Conservation (phyloP, 306 rosid species). For the Castanea mollissima region DNA sequence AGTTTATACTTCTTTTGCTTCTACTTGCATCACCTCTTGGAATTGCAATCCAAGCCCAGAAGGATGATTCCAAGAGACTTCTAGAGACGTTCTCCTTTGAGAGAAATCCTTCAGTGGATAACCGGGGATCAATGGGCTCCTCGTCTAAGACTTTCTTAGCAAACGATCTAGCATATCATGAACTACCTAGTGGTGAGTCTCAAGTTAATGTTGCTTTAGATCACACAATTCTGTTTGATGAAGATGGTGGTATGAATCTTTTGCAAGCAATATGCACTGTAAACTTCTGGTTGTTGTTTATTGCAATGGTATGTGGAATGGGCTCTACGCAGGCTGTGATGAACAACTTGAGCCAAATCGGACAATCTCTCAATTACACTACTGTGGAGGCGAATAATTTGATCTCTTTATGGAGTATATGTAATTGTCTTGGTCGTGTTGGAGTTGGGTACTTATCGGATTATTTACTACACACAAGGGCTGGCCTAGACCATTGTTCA, state of each 20-base stretch:
- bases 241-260: constrained; percentile 49
- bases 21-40: constrained; percentile 61
- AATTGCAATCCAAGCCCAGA: constrained; percentile 56
- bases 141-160: not conserved
- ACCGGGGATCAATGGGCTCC: too few species aligned
- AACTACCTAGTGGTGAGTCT: constrained; percentile 44
- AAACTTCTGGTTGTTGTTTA: constrained; percentile 78
- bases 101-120: not conserved
- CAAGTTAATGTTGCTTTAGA: constrained; percentile 24
- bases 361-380: too few species aligned
- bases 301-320: constrained; percentile 77
- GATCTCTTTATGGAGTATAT: too few species aligned
- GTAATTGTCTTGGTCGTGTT: too few species aligned
- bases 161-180: constrained; percentile 41
- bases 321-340: constrained; percentile 80
- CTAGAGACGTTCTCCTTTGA: constrained; percentile 14
- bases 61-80: constrained; percentile 9
- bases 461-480: too few species aligned
- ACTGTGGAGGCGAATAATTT: too few species aligned
- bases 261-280: constrained; percentile 52
- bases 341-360: constrained; percentile 39
- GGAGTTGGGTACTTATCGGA: too few species aligned
- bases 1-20: constrained; percentile 45
- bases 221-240: constrained; percentile 20
- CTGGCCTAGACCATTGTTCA: too few species aligned